phyloP scores from a whole-genome alignment of 2,329 filamentous ascomycete species.

The Penicillium sp. region DNA sequence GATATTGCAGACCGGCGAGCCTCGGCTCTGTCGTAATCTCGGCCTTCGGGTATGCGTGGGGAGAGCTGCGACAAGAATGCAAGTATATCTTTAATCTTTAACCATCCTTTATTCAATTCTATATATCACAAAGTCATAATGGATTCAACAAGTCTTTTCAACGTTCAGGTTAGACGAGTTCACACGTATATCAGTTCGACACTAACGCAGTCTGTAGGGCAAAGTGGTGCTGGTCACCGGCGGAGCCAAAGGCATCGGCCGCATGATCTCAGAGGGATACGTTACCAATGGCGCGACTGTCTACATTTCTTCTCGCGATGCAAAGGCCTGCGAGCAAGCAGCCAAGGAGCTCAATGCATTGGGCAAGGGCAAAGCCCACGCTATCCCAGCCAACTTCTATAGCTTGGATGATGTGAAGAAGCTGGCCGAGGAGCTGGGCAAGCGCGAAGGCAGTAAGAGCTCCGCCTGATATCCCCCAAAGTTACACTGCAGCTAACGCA shows the following conservation, averaged over 20 bases:
- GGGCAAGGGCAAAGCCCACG: constrained; percentile 53
- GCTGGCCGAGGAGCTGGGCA: constrained; percentile 51
- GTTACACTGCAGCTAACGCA: not conserved
- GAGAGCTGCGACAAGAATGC: constrained; percentile 8
- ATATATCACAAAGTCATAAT: constrained; percentile 36
- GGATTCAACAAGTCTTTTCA: constrained; percentile 58
- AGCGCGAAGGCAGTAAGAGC: constrained; percentile 59
- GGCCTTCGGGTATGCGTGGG: constrained; percentile 26
- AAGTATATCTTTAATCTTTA: not conserved
- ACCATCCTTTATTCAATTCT: constrained; percentile 1
- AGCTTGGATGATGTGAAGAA: constrained; percentile 53
- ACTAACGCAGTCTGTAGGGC: constrained; percentile 29
- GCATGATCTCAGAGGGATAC: constrained; percentile 58
- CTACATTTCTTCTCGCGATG: constrained; percentile 57
- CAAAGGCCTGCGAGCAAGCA: constrained; percentile 51
- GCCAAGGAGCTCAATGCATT: constrained; percentile 51
- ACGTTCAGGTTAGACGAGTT: constrained; percentile 56
- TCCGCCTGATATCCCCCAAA: constrained; percentile 30
- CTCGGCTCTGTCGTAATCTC: constrained; percentile 28
- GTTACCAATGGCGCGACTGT: constrained; percentile 55
- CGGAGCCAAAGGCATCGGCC: constrained; percentile 54
- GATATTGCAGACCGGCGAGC: constrained; percentile 18
- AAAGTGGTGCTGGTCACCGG: constrained; percentile 54
- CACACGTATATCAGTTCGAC: constrained; percentile 45
- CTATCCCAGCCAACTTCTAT: constrained; percentile 55